Conservation (phyloP, 768 basidiomycete species). For the Tulasnella sp. region DNA sequence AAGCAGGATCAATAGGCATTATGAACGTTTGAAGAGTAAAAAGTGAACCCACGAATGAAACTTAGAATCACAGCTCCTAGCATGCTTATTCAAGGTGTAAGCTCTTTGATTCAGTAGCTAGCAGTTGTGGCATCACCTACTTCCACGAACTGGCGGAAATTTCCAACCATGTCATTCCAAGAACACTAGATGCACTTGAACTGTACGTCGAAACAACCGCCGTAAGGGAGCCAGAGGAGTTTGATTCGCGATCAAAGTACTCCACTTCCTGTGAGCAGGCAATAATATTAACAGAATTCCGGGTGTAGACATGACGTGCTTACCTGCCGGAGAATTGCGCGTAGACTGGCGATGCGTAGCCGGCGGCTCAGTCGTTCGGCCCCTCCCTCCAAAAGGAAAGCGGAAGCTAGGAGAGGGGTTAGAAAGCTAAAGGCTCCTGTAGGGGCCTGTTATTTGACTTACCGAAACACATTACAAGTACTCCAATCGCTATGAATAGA, state of each 20-base stretch:
- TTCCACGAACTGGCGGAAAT: constrained; percentile 18
- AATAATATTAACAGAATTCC: not conserved
- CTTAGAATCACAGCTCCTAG: not conserved
- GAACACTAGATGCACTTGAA: constrained; percentile 25
- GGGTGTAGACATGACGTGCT: not conserved
- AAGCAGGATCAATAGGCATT: constrained; percentile 12
- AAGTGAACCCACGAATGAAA: not conserved
- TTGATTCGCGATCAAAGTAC: constrained; percentile 28
- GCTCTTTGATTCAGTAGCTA: not conserved
- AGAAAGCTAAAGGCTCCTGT: not conserved
- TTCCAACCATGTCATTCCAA: constrained; percentile 28
- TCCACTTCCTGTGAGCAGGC: constrained; percentile 27
- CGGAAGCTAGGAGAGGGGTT: not conserved
- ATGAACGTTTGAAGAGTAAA: not conserved
- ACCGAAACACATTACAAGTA: constrained; percentile 21
- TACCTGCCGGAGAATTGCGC: constrained; percentile 18
- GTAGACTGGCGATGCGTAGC: constrained; percentile 24
- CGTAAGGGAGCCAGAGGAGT: constrained; percentile 29
- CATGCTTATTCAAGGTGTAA: not conserved
- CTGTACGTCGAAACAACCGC: constrained; percentile 26
- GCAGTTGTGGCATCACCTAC: not conserved
- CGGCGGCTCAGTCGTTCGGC: not conserved
- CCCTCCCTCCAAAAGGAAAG: not conserved
- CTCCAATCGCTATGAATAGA: constrained; percentile 27
- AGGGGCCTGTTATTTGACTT: not conserved